phyloP scores from a whole-genome alignment of 2,329 filamentous ascomycete species.

The Cladosporium sp. region DNA sequence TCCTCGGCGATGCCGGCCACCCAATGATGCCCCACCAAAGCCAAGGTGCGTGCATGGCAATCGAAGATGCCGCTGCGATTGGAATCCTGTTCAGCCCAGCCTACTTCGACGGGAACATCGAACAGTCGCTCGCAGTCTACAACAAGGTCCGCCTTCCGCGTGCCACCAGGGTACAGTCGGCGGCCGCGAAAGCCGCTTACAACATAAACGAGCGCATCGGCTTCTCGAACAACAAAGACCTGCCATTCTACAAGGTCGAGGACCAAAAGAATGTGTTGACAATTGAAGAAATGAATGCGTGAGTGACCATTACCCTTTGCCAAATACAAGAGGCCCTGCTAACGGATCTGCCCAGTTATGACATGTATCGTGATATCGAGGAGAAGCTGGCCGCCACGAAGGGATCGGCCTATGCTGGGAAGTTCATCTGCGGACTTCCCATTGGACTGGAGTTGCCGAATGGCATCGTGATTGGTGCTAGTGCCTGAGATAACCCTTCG shows the following conservation, averaged over 20 bases:
- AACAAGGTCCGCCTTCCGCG: conserved; percentile 32
- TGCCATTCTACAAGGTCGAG: conserved; percentile 54
- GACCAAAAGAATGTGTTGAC: conserved; percentile 57
- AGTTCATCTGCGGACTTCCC: conserved; percentile 6
- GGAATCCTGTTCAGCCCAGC: conserved; percentile 53
- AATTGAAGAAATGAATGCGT: conserved; percentile 64
- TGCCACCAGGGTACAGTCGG: conserved; percentile 34
- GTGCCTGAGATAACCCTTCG: background rate
- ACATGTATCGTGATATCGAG: conserved; percentile 53
- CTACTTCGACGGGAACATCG: conserved; percentile 35
- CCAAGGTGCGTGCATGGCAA: conserved; percentile 63
- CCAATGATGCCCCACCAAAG: conserved; percentile 62
- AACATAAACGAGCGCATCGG: conserved; percentile 41
- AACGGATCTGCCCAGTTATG: conserved; percentile 39
- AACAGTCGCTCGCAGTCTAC: conserved; percentile 30
- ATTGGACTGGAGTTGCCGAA: conserved; percentile 3
- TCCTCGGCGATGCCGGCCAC: conserved; percentile 62
- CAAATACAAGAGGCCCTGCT: background rate
- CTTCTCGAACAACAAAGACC: conserved; percentile 56
- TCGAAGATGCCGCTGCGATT: conserved; percentile 59
- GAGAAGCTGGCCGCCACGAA: conserved; percentile 30
- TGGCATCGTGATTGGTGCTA: conserved; percentile 5
- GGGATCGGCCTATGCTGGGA: conserved; percentile 22
- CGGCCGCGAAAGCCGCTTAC: conserved; percentile 29
- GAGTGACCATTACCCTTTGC: conserved; percentile 26